Conservation (phyloP, 116 monocot genomes). For the Dioscorea cayenensis region DNA sequence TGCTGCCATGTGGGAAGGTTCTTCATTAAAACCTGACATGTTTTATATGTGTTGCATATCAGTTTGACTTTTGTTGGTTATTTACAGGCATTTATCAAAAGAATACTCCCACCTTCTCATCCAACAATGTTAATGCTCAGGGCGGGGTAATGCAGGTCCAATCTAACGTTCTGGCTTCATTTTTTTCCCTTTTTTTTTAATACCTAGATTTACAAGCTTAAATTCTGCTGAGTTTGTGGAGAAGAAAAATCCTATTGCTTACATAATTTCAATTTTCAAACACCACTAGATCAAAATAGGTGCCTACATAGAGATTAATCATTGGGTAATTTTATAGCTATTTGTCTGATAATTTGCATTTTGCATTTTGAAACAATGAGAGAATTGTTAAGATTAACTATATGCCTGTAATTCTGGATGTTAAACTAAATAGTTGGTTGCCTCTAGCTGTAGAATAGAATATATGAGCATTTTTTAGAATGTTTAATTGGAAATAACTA, state of each 20-base stretch:
- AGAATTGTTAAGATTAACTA: not conserved
- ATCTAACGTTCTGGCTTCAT: not conserved
- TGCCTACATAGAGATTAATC: not conserved
- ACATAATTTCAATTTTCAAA: not conserved
- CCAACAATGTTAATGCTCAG: conserved; percentile 41
- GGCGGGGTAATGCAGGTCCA: conserved; percentile 69
- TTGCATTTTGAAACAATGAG: not conserved
- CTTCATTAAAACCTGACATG: not conserved
- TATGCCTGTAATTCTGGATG: not conserved
- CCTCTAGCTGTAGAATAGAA: no score
- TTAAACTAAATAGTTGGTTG: not conserved
- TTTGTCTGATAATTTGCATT: not conserved
- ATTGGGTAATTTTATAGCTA: not conserved
- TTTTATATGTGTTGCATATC: not conserved
- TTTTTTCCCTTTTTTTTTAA: not conserved
- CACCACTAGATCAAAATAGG: not conserved
- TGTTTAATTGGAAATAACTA: not conserved
- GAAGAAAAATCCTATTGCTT: no score
- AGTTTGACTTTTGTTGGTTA: not conserved
- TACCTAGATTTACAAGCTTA: no score
- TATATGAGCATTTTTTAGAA: no score
- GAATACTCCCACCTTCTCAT: conserved; percentile 42
- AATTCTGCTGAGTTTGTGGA: no score
- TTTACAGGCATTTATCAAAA: conserved; percentile 59
- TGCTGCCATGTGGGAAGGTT: not conserved